Evolutionary conservation across 805 yeast genomes (phyloP).

Genomic region (Debaryomyces castellii): DNA sequence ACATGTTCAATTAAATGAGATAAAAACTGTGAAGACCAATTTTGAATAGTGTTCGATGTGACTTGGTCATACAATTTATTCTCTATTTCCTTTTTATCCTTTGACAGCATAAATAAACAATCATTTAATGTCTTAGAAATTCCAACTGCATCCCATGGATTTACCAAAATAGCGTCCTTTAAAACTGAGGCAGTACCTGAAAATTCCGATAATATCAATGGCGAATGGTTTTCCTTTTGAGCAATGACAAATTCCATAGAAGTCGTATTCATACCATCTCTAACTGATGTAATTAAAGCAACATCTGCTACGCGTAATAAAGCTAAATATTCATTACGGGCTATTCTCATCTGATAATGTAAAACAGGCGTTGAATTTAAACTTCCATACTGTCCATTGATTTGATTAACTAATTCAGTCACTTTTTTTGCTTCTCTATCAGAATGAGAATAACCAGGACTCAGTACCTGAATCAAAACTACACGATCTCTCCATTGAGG

Average conservation of each 20-base stretch:
- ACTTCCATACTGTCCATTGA: conserved; percentile 82
- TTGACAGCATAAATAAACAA: conserved; percentile 55
- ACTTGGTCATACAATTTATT: conserved; percentile 61
- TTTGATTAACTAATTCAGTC: conserved; percentile 74
- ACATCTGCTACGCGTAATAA: conserved; percentile 85
- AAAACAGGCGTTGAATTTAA: conserved; percentile 84
- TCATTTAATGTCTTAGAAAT: conserved; percentile 81
- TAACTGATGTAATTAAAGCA: conserved; percentile 82
- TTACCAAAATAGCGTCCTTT: conserved; percentile 75
- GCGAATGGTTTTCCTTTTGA: conserved; percentile 69
- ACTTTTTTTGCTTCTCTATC: conserved; percentile 77
- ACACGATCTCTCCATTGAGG: conserved; percentile 91
- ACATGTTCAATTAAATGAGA: conserved; percentile 45
- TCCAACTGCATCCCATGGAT: conserved; percentile 97
- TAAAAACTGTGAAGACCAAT: conserved; percentile 72
- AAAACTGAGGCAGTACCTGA: conserved; percentile 81
- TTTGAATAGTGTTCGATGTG: conserved; percentile 68
- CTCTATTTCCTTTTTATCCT: conserved; percentile 47
- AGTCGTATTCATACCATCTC: conserved; percentile 97
- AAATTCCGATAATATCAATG: conserved; percentile 87
- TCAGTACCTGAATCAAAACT: conserved; percentile 87
- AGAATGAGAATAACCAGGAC: conserved; percentile 65
- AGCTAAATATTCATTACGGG: conserved; percentile 86
- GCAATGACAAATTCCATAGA: conserved; percentile 90
- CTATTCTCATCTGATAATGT: conserved; percentile 88